Evolutionary conservation across 768 basidiomycete genomes (phyloP).

Genomic region (Mrakia gelida): DNA sequence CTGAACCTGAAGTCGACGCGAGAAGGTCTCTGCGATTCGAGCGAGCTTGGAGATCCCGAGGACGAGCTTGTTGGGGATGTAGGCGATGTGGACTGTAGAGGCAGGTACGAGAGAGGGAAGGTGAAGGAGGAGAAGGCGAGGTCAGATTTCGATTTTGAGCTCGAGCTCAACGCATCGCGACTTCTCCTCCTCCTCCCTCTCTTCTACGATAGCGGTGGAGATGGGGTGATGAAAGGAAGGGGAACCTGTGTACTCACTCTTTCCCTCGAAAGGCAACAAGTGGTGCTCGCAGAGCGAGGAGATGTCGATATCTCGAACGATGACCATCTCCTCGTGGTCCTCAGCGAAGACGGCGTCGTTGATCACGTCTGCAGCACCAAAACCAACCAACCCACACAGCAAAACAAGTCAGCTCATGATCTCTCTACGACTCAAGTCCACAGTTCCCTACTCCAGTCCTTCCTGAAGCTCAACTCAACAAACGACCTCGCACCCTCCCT

Average conservation of each 20-base stretch:
- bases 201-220: background rate
- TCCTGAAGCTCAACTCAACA: background rate
- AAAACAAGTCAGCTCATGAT: background rate
- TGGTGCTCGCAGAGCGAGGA: constrained; percentile 98
- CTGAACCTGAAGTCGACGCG: constrained; percentile 91
- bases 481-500: background rate
- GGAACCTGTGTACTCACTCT: background rate
- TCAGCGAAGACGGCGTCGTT: constrained; percentile 98
- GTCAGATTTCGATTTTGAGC: background rate
- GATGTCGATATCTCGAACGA: constrained; percentile 94
- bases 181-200: background rate
- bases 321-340: constrained; percentile 99
- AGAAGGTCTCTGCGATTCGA: constrained; percentile 94
- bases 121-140: background rate
- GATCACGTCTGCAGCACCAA: constrained; percentile 68
- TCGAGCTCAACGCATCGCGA: background rate
- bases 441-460: too few relatives aligned
- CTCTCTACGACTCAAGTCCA: background rate
- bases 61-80: constrained; percentile 92
- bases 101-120: background rate
- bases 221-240: too few relatives aligned
- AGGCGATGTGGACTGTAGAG: constrained; percentile 82
- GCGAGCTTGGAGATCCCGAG: constrained; percentile 94
- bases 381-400: background rate
- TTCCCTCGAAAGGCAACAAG: constrained; percentile 80